Evolutionary conservation across 345 rosid species (phyloP).

Genomic region (Pelargonium nanum): DNA sequence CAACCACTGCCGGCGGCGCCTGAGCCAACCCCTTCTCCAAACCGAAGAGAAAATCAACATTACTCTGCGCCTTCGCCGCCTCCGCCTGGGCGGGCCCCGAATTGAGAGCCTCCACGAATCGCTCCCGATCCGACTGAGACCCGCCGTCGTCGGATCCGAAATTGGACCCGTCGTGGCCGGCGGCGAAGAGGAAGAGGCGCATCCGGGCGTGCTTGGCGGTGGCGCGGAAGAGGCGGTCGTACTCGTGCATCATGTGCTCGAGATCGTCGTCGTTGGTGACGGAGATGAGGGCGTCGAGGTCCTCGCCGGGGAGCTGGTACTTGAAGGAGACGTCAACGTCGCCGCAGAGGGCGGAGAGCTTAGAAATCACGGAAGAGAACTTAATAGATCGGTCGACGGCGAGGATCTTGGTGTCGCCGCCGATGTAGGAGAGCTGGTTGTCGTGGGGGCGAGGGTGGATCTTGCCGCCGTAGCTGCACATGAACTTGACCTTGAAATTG

Average conservation of each 20-base stretch:
- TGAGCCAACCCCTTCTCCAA: conserved; percentile 44
- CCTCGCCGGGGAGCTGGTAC: conserved; percentile 95
- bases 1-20: conserved; percentile 6
- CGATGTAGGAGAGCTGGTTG: conserved; percentile 70
- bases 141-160: conserved; percentile 47
- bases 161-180: conserved; percentile 17
- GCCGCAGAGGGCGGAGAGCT: conserved; percentile 48
- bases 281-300: conserved; percentile 87
- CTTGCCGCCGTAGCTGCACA: conserved; percentile 92
- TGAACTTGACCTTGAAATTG: conserved; percentile 59
- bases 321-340: conserved; percentile 50
- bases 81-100: conserved; percentile 32
- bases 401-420: conserved; percentile 87
- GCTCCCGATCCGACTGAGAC: conserved; percentile 51
- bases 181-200: conserved; percentile 72
- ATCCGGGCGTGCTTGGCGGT: conserved; percentile 74
- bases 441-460: conserved; percentile 94
- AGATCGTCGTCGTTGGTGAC: conserved; percentile 92
- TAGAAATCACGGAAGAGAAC: conserved; percentile 44
- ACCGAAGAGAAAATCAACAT: conserved; percentile 73
- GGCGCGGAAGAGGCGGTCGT: conserved; percentile 64
- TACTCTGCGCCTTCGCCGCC: conserved; percentile 20
- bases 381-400: conserved; percentile 62
- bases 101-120: conserved; percentile 63
- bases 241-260: conserved; percentile 89